Conservation (phyloP, 2,329 filamentous ascomycete genomes). For the Monosporascus sp. region DNA sequence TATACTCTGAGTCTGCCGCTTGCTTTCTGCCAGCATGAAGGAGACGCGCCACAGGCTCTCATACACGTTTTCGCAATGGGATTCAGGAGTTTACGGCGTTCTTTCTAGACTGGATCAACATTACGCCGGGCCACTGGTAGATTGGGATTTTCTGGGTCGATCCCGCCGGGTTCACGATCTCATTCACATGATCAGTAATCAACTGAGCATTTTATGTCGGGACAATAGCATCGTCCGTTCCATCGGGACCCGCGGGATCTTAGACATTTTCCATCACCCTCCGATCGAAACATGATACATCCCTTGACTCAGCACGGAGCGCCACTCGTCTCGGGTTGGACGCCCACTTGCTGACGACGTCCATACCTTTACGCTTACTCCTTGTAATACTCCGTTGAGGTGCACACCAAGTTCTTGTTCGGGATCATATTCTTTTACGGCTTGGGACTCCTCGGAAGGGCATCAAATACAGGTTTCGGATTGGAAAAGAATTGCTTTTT, state of each 20-base stretch:
- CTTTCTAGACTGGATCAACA: slow-evolving; percentile 14
- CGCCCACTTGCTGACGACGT: not conserved
- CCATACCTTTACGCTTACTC: slow-evolving; percentile 2
- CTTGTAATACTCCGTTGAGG: slow-evolving; percentile 1
- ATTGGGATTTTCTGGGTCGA: slow-evolving; percentile 11
- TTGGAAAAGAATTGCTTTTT: slow-evolving; percentile 21
- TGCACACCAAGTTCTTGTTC: slow-evolving; percentile 4
- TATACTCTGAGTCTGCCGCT: slow-evolving; percentile 17
- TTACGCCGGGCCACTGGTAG: slow-evolving; percentile 1
- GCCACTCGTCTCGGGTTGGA: not conserved
- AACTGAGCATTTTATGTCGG: slow-evolving; percentile 8
- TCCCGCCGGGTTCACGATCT: slow-evolving; percentile 5
- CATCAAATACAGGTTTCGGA: slow-evolving; percentile 24
- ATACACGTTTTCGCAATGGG: slow-evolving; percentile 10
- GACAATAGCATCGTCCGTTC: slow-evolving; percentile 3
- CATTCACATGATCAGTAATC: slow-evolving; percentile 5
- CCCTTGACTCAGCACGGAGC: not conserved
- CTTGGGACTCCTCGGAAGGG: slow-evolving; percentile 18
- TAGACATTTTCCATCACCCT: not conserved
- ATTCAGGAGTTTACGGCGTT: slow-evolving; percentile 17
- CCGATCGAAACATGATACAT: not conserved
- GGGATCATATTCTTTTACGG: slow-evolving; percentile 7
- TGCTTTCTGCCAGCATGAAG: slow-evolving; percentile 13
- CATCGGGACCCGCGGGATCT: not conserved
- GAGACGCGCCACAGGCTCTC: slow-evolving; percentile 12